These are phyloP conservation scores for Syncephalis fuscata DNA, from an alignment of 371 early-diverging fungal genomes.

Conservation along the genomic window DNA sequence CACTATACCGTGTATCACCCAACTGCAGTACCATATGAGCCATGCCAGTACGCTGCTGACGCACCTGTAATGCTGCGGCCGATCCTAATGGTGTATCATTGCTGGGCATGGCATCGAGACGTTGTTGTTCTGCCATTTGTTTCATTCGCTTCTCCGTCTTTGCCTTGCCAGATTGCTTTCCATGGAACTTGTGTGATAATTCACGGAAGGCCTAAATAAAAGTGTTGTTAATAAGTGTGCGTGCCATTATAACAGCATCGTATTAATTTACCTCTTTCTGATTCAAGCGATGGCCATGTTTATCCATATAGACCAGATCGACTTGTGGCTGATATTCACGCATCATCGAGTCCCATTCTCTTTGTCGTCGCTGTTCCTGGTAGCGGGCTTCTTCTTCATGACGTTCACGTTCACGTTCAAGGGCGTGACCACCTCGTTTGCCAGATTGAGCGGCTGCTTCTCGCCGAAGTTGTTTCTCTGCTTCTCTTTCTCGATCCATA, in stretches of 20 bases:
- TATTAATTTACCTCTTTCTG: conserved; percentile 81
- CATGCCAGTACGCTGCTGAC: conserved; percentile 47
- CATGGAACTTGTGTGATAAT: conserved; percentile 92
- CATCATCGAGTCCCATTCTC: conserved; percentile 10
- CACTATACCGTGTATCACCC: conserved; percentile 43
- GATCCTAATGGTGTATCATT: conserved; percentile 65
- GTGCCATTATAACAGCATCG: conserved; percentile 28
- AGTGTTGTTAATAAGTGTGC: background rate
- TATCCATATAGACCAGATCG: conserved; percentile 79
- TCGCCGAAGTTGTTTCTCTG: conserved; percentile 21
- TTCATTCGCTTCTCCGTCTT: conserved; percentile 82
- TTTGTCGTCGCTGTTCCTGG: background rate
- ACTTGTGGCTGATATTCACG: conserved; percentile 73
- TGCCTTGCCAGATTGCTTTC: conserved; percentile 77
- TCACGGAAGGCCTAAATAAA: conserved; percentile 60
- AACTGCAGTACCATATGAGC: conserved; percentile 64
- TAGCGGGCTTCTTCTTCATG: conserved; percentile 20
- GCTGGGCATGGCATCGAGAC: conserved; percentile 55
- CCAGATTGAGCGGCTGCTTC: conserved; percentile 19
- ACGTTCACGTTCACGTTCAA: conserved; percentile 18
- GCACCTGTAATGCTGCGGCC: conserved; percentile 52
- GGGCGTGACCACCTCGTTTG: conserved; percentile 1
- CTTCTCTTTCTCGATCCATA: conserved; percentile 40
- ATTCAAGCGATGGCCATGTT: conserved; percentile 58
- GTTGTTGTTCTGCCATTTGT: conserved; percentile 67